Evolutionary conservation across 441 rosid genomes (phyloP).

Genomic region (Melastoma candidum): DNA sequence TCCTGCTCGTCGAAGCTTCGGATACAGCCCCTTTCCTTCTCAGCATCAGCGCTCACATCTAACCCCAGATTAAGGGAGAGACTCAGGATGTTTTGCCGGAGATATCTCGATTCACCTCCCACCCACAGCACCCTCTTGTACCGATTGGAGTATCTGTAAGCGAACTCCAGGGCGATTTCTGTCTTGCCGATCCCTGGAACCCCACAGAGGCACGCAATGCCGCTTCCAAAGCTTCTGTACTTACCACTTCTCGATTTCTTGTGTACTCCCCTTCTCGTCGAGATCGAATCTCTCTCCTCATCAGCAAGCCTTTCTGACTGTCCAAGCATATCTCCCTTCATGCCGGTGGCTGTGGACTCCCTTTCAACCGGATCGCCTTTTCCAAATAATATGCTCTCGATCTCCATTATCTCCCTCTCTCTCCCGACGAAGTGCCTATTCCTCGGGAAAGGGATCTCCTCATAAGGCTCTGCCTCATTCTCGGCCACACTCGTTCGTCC

Average conservation of each 20-base stretch:
- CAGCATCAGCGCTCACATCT: slow-evolving; percentile 82
- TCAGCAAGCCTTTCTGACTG: slow-evolving; percentile 75
- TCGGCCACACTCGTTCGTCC: slow-evolving; percentile 68
- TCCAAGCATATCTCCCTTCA: slow-evolving; percentile 58
- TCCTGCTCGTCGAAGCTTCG: slow-evolving; percentile 87
- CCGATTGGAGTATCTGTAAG: slow-evolving; percentile 65
- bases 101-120: slow-evolving; percentile 77
- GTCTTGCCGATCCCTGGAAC: slow-evolving; percentile 83
- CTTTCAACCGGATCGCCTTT: slow-evolving; percentile 38
- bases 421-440: slow-evolving; percentile 67
- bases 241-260: slow-evolving; percentile 61
- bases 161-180: slow-evolving; percentile 80
- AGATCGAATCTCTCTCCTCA: slow-evolving; percentile 52
- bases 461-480: slow-evolving; percentile 39
- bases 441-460: slow-evolving; percentile 68
- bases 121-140: slow-evolving; percentile 90
- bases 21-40: slow-evolving; percentile 71
- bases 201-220: slow-evolving; percentile 67
- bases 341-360: slow-evolving; percentile 28
- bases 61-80: slow-evolving; percentile 67
- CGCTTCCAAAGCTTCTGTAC: slow-evolving; percentile 36
- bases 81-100: slow-evolving; percentile 74
- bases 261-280: slow-evolving; percentile 17
- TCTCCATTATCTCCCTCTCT: slow-evolving; percentile 62
- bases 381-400: slow-evolving; percentile 70